Percentiles rank a stretch among this genome's conserved stretches.
Conservation (phyloP, 768 basidiomycete genomes). For the Tulasnella sp. region DNA sequence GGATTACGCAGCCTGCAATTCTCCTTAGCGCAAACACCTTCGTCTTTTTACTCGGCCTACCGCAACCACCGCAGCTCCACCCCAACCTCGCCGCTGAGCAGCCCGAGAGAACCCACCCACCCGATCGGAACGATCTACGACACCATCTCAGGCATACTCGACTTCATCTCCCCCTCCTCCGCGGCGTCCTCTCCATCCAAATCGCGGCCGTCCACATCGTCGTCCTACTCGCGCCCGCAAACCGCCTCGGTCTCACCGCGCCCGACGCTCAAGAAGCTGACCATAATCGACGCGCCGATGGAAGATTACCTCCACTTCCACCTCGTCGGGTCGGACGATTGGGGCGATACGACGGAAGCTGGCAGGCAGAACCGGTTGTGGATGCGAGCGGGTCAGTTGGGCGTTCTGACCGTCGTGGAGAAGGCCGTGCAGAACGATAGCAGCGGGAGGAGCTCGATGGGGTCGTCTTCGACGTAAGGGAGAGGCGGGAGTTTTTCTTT, state of each 20-base stretch:
- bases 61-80: not conserved
- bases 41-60: not conserved
- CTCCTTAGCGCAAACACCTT: not conserved
- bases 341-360: not conserved
- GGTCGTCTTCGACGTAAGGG: not conserved
- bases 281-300: slow-evolving; percentile 16
- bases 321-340: slow-evolving; percentile 15
- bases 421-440: not conserved
- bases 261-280: slow-evolving; percentile 17
- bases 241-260: not conserved
- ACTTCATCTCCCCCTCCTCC: not conserved
- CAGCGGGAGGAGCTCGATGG: not conserved
- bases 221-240: not conserved
- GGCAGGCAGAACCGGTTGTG: slow-evolving; percentile 20
- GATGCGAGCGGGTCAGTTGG: slow-evolving; percentile 16
- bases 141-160: slow-evolving; percentile 17
- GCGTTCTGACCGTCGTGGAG: slow-evolving; percentile 16
- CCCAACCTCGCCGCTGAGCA: not conserved
- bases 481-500: not conserved
- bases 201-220: not conserved
- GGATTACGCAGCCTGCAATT: not conserved
- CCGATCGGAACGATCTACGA: slow-evolving; percentile 25
- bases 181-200: not conserved
- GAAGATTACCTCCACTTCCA: slow-evolving; percentile 23
- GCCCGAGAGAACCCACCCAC: not conserved